Conservation (phyloP, 179 eudicot genomes). For the Monotropa hypopitys region DNA sequence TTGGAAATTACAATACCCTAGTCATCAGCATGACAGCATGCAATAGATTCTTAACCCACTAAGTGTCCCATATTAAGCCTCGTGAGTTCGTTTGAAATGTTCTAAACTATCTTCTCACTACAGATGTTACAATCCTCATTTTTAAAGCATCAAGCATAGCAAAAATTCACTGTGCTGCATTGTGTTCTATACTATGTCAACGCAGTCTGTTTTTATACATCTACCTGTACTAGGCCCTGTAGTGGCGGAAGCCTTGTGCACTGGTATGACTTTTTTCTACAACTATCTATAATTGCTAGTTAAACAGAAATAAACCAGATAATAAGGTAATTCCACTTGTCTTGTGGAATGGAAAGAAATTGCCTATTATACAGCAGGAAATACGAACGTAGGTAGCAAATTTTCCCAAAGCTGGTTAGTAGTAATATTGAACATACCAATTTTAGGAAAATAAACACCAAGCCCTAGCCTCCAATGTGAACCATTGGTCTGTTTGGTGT, state of each 20-base stretch:
- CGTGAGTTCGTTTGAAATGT: background rate
- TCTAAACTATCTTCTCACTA: background rate
- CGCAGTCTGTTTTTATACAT: background rate
- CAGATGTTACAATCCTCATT: background rate
- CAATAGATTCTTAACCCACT: no score
- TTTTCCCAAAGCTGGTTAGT: background rate
- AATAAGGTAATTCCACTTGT: background rate
- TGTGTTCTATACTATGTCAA: background rate
- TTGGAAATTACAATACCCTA: no score
- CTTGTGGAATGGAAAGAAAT: background rate
- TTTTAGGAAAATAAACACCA: background rate
- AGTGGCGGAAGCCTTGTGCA: background rate
- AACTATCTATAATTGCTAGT: background rate
- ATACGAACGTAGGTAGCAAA: background rate
- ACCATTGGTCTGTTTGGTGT: constrained; percentile 93
- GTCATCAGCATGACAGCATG: no score
- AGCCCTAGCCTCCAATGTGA: constrained; percentile 79
- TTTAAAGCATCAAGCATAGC: background rate
- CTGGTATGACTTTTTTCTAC: background rate
- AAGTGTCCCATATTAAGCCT: background rate
- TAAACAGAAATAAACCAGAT: background rate
- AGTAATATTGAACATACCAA: background rate
- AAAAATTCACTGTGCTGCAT: background rate
- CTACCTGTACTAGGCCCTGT: background rate
- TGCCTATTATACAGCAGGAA: background rate